Evolutionary conservation across 2,329 filamentous ascomycete species (phyloP), one percentile per base, ranked within the genome.

Genomic region (Calycina herbarum): DNA sequence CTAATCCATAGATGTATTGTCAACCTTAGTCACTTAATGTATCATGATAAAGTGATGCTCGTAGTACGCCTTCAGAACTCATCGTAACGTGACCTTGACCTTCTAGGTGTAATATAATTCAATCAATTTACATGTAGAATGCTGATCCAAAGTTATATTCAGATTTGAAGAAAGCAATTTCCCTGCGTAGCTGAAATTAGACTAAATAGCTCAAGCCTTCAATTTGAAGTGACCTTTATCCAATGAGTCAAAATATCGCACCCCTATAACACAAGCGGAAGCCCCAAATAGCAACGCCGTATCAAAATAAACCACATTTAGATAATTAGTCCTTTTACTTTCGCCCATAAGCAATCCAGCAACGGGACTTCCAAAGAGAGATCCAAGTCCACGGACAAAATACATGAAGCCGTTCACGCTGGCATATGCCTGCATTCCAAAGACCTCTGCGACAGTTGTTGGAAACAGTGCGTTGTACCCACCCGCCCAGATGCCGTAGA

Each of bases 401-500:
- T 81, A 78, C 17, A 82, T 79, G 64, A 81, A 82, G 2, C 79
- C 79, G 68, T 82, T 82, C 4, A 82, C 80, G 24, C 79, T 79
- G 0, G 80, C 80, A 67, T 82, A 82, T 58, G 79, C 79, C 64
- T 78, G 76, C 33, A 82, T 79, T 2, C 80, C 80, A 71, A 82
- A 82, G 4, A 82, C 78, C 66, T 83, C 81, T n/a, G 79, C 78
- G 15, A 82, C 78, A 10, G 80, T 77, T 70, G 80, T 80, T 1
- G 80, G 80, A 64, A 82, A 81, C 5, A 82, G 71, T 10, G 76
- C 78, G 69, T 81, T 81, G 65, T 82, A 82, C 0, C 80, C 80
- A 24, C 81, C 80, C 1, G 76, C 77, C 3, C 79, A 76, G 62
- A 78, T 64, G n/a, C 79, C 80, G 70, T 82, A 82, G 8, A 80